These are phyloP conservation scores for Noccaea caerulescens DNA, from an alignment of 345 rosid genomes.

Conservation along the genomic window DNA sequence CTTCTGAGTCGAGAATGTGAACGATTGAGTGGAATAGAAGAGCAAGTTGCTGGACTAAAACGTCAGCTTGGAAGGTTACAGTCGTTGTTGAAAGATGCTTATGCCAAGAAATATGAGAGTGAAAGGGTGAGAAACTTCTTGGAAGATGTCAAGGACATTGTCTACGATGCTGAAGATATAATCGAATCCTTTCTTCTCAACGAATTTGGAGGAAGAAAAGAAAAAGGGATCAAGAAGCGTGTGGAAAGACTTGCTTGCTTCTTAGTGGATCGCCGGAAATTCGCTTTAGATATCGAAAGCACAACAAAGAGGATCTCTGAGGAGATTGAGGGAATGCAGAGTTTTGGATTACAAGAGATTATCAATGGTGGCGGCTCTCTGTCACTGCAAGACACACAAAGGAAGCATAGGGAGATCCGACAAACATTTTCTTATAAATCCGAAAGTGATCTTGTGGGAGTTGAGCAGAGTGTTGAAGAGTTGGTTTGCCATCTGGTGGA, in stretches of 20 bases:
- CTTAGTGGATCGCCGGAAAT: background rate
- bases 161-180: conserved; percentile 44
- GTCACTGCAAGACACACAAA: conserved; percentile 20
- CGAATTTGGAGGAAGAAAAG: background rate
- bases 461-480: conserved; percentile 36
- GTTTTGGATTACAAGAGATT: conserved; percentile 36
- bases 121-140: conserved; percentile 43
- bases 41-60: conserved; percentile 25
- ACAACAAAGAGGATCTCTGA: conserved; percentile 43
- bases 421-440: conserved; percentile 35
- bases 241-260: conserved; percentile 14
- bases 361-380: background rate
- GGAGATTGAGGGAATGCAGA: conserved; percentile 41
- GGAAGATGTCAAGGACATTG: conserved; percentile 37
- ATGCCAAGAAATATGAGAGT: conserved; percentile 39
- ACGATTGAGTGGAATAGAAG: background rate
- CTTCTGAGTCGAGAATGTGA: conserved; percentile 31
- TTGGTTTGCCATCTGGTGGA: conserved; percentile 35
- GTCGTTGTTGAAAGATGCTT: conserved; percentile 44
- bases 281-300: conserved; percentile 10
- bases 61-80: conserved; percentile 38
- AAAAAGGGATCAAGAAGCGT: conserved; percentile 14
- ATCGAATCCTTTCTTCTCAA: conserved; percentile 38
- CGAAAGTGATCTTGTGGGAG: conserved; percentile 49
- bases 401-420: conserved; percentile 30